phyloP scores from a whole-genome alignment of 768 basidiomycete species.

The Serendipita vermifera region DNA sequence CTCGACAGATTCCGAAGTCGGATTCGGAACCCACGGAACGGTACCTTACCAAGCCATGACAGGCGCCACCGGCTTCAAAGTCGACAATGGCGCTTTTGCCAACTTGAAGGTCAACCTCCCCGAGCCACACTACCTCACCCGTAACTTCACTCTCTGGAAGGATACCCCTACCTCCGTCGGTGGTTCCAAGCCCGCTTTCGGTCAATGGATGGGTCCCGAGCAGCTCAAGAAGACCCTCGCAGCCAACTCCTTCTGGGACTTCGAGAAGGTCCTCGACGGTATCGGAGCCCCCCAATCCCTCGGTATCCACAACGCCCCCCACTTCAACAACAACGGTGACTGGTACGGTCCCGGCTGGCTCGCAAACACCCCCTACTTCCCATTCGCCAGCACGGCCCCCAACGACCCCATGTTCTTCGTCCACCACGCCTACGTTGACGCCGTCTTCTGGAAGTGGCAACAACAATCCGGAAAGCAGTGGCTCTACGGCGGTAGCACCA shows the following conservation, averaged over 20 bases:
- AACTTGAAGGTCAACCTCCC: constrained; percentile 6
- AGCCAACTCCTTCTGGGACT: constrained; percentile 2
- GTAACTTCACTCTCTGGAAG: constrained; percentile 7
- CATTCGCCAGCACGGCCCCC: neutral
- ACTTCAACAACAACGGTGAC: constrained; percentile 9
- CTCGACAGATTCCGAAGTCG: neutral
- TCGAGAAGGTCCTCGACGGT: constrained; percentile 3
- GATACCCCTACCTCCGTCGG: too few species aligned
- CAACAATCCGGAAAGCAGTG: neutral
- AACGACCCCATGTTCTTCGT: constrained; percentile 7
- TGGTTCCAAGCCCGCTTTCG: neutral
- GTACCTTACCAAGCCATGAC: neutral
- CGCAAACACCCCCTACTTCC: neutral
- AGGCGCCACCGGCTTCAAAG: constrained; percentile 1
- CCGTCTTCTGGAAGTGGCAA: constrained; percentile 8
- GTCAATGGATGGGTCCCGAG: neutral
- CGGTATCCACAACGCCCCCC: neutral
- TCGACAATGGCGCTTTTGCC: constrained; percentile 8
- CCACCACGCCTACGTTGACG: constrained; percentile 5
- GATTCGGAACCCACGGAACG: constrained; percentile 1
- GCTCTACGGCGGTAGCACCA: constrained; percentile 1
- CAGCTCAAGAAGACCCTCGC: neutral
- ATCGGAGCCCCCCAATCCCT: neutral
- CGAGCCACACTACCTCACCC: constrained; percentile 4
- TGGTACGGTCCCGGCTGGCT: neutral